Conservation (phyloP, 345 rosid species). For the Citrus mangshanensis region DNA sequence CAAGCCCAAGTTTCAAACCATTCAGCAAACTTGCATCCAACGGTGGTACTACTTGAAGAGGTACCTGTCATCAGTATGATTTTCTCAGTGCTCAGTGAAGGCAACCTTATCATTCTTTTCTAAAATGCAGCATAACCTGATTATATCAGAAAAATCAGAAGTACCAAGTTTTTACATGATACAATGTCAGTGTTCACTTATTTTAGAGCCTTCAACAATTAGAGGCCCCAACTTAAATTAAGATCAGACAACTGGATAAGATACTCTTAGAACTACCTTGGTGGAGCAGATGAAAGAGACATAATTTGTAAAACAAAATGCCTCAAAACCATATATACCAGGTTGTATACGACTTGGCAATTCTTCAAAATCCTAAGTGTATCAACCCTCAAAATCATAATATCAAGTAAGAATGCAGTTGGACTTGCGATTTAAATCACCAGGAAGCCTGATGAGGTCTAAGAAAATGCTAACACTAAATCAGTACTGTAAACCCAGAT, state of each 20-base stretch:
- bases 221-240: not conserved
- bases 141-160: not conserved
- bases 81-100: not conserved
- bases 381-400: not conserved
- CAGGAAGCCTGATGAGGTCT: not conserved
- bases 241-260: not conserved
- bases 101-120: not conserved
- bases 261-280: not conserved
- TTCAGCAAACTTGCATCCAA: conserved; percentile 56
- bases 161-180: not conserved
- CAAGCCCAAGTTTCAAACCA: conserved; percentile 80
- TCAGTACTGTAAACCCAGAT: not conserved
- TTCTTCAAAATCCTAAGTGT: not conserved
- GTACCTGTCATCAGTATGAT: conserved; percentile 49
- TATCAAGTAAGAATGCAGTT: not conserved
- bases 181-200: not conserved
- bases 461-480: not conserved
- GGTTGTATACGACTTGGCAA: not conserved
- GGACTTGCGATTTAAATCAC: not conserved
- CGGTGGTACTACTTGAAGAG: conserved; percentile 63
- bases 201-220: not conserved
- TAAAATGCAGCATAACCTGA: conserved; percentile 10
- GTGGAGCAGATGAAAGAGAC: not conserved
- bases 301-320: not conserved
- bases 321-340: conserved; percentile 7